Evolutionary conservation across 352 stramenopile species (phyloP).

Genomic region (Phytophthora cactorum): DNA sequence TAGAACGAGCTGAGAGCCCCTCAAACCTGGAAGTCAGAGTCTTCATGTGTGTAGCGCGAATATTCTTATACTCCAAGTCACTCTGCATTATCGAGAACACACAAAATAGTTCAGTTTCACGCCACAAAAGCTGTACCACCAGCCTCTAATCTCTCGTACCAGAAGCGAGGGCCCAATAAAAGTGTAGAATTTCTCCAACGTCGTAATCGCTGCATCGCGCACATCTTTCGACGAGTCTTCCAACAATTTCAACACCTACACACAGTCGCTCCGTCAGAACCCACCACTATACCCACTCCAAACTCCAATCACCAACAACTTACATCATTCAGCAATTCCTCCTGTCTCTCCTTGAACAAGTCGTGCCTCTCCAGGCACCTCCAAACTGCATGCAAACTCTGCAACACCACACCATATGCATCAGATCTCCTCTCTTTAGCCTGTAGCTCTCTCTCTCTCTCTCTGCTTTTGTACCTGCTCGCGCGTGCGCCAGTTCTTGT

Average conservation of each 20-base stretch:
- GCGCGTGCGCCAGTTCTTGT: slow-evolving; percentile 88
- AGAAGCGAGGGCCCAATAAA: slow-evolving; percentile 72
- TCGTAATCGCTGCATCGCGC: slow-evolving; percentile 67
- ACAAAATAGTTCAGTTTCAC: slow-evolving; percentile 9
- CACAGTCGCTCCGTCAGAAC: slow-evolving; percentile 11
- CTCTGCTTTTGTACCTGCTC: slow-evolving; percentile 60
- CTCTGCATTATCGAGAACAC: slow-evolving; percentile 37
- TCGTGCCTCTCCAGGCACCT: slow-evolving; percentile 61
- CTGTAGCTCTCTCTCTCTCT: neutral
- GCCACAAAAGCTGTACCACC: neutral
- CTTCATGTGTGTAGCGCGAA: slow-evolving; percentile 80
- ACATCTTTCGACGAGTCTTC: slow-evolving; percentile 89
- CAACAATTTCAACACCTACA: slow-evolving; percentile 64
- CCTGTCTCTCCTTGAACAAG: slow-evolving; percentile 54
- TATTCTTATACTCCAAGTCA: slow-evolving; percentile 76
- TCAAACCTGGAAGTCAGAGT: slow-evolving; percentile 69
- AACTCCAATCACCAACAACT: slow-evolving; percentile 7
- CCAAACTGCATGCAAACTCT: slow-evolving; percentile 77
- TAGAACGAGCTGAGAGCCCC: slow-evolving; percentile 15
- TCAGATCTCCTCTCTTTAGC: slow-evolving; percentile 5
- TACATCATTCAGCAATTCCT: slow-evolving; percentile 67
- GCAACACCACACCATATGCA: neutral
- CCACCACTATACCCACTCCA: neutral
- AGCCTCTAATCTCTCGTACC: slow-evolving; percentile 36
- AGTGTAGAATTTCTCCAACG: slow-evolving; percentile 79